Base-by-base conservation (phyloP, 352 stramenopile genomes). In the Phytophthora megakarya region DNA sequence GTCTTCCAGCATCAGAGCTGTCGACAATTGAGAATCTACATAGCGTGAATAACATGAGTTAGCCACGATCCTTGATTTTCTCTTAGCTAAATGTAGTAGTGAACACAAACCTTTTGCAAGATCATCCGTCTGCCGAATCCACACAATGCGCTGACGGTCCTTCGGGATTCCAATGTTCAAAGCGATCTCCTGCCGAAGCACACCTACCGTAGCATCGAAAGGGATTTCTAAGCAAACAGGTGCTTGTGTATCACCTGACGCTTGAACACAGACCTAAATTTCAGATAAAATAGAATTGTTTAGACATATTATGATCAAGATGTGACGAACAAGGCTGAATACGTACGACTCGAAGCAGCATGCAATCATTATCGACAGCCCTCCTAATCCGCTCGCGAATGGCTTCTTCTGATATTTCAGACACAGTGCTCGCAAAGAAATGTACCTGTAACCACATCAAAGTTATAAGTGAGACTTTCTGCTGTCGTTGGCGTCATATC, bases 111-210 rank as follows among this genome's bases (percentile, higher is more conserved):
- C 88, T 62, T 88, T 92, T 18, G 88, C 84, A 45, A 93, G 85
- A 52, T 94, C 76, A 35, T 96, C 84, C 39, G 78, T 94, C 55
- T 93, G 85, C 13, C 85, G 84, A 70, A 96, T 93, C 88, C 88
- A 96, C 26, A 96, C 86, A 52, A 96, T 93, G n/a, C 81, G 86
- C 54, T 96, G 88, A n/a, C 80, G 81, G 50, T 63, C 53, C 51
- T 91, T 81, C 13, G 88, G 88, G 26, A 96, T 93, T 25, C 88
- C 88, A 61, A 95, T 90, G 49, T 86, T 86, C 15, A 65, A 72
- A 37, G 86, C 71, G n/a, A 96, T 96, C 52, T 92, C 82, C 42
- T 89, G 87, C 6, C 83, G 77, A 26, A 96, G 75, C 18, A 86
- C 60, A 8, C 65, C 84, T 25, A 96, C 76, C 26, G 73, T 94